Base-by-base conservation (phyloP, 345 rosid genomes). In the Salix arbutifolia region DNA sequence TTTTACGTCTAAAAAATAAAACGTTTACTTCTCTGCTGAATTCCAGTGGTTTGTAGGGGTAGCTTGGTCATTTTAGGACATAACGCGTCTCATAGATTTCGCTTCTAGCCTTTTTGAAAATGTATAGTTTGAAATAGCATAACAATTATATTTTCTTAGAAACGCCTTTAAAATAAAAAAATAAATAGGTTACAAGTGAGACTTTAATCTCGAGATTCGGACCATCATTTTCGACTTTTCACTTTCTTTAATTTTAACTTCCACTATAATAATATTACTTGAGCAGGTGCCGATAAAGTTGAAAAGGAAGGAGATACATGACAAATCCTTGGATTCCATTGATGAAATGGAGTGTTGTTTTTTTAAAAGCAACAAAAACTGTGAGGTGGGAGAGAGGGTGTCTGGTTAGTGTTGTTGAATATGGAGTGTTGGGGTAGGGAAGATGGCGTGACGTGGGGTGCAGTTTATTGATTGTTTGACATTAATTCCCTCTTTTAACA, bases 361-460 rank as follows among this genome's bases (percentile, higher is more conserved):
- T 31, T 58, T 31, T 42, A 11, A 58, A 58, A 68, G 56, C 4
- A 42, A 52, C 23, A 70, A 58, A 67, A 44, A 19, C 30, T 66
- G 65, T 31, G 70, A 16, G 28, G 61, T 25, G 13, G 71, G 14
- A 38, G 67, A 23, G 42, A 18, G 52, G 28, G 35, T 58, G 38
- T 67, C 72, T 66, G 77, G 72, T 72, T 66, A 8, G 31, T 67
- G 35, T 6, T n/a, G 28, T 31, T 67, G 46, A 37, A 37, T 17
- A 46, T 50, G 64, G 60, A 76, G 33, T 76, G 65, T 38, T 65
- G 65, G 65, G 66, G 23, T 17, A 23, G 64, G 67, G 65, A 25
- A 60, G 79, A 72, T 81, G 68, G 80, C 74, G 84, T 81, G 84
- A 72, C 68, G 78, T 73, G 77, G 80, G 76, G 70, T 67, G 58